These are phyloP conservation scores for Verticillium longisporum DNA, from an alignment of 2,329 filamentous ascomycete species.

Conservation along the genomic window DNA sequence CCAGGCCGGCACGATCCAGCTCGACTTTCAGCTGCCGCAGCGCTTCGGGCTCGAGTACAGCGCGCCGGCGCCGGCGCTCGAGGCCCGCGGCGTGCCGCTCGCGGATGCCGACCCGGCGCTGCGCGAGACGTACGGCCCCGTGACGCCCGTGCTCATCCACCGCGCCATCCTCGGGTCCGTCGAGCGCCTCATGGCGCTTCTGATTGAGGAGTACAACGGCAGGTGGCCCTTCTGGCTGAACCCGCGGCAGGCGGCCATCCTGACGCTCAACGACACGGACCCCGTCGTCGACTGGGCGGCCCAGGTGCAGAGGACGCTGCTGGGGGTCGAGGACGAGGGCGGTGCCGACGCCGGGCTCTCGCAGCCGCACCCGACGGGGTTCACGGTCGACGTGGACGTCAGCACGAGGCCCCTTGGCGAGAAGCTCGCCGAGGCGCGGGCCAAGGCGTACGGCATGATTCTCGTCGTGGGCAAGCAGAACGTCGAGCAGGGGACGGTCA, in stretches of 20 bases:
- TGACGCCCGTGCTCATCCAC: constrained; percentile 73
- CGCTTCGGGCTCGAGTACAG: constrained; percentile 73
- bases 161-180: constrained; percentile 79
- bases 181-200: constrained; percentile 75
- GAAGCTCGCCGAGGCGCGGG: constrained; percentile 67
- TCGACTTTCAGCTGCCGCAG: constrained; percentile 84
- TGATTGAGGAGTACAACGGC: constrained; percentile 78
- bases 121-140: constrained; percentile 44
- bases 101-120: constrained; percentile 22
- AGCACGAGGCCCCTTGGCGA: constrained; percentile 55
- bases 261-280: constrained; percentile 61
- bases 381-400: constrained; percentile 65
- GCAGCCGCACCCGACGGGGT: constrained; percentile 45
- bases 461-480: constrained; percentile 66
- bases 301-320: constrained; percentile 40
- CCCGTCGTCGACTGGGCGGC: constrained; percentile 44
- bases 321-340: constrained; percentile 28
- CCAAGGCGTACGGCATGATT: constrained; percentile 66
- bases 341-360: not conserved
- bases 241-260: constrained; percentile 67
- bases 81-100: constrained; percentile 40
- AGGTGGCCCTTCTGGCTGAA: constrained; percentile 87
- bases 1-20: constrained; percentile 81
- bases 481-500: constrained; percentile 50
- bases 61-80: constrained; percentile 58